Base-by-base conservation (phyloP, 495 filamentous ascomycete species). In the Aspergillus nidulans region DNA sequence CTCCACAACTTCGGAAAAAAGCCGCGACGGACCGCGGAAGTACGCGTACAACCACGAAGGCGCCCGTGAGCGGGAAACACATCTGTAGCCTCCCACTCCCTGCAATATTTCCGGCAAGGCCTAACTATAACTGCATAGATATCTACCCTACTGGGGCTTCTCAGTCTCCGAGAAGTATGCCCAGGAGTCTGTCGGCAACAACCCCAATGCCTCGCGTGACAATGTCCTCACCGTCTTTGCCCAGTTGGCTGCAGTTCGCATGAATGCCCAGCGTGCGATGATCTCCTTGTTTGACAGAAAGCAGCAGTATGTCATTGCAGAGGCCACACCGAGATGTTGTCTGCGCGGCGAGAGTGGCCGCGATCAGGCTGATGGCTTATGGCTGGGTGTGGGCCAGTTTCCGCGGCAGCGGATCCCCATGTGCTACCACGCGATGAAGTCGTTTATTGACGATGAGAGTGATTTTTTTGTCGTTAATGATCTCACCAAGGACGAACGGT, bases 271-370 rank as follows among this genome's bases (percentile, higher is more conserved):
- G 26, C 51, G 51, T 24, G 51, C 51, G 10, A 15, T 53, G 0
- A 53, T 53, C 24, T 60, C 56, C 8, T 54, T 65, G 0, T 62
- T 65, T 30, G 63, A 65, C 46, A 59, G 56, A 16, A 55, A 49
- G 9, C 76, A 63, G 13, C 77, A 81, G 62, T 75, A 80, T 55
- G 74, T 79, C 46, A 63, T 80, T 40, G 77, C 77, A 7, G 78
- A 81, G 54, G 61, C 69, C 9, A 79, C 77, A 4, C 75, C 72
- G 52, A 69, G 63, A 9, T 56, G 78, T 10, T 55, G 65, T 26
- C 60, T 81, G 4, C 58, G 64, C 5, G 63, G 76, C 20, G 6
- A 3, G 9, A 18, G n/a, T 8, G 20, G 21, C 36, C 65, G 54
- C 23, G 45, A 59, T 15, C 63, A 64, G 39, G 63, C 63, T 41